Evolutionary conservation across 2,329 filamentous ascomycete species (phyloP), one percentile per base, ranked within the genome.

Genomic region (Fusarium chaquense): DNA sequence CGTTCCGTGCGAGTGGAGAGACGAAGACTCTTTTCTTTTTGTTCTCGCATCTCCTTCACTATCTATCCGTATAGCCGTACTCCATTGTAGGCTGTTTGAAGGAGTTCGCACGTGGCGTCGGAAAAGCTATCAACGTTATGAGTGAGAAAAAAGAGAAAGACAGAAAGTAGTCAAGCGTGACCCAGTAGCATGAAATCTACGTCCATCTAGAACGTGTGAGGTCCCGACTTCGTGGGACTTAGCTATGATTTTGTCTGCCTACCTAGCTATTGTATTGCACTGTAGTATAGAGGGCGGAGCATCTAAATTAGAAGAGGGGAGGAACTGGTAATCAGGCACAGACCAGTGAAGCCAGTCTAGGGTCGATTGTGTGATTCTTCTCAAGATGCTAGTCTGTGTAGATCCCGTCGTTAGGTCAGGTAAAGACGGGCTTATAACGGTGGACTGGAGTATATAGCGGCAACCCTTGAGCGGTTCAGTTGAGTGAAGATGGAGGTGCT

Each of bases 351-450:
- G 20, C 20, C 43, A 55, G 43, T 55, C 35, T 26, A 62, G 64
- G 40, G 30, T 58, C 58, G 61, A 63, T 65, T 50, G 13, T 52
- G 36, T 44, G 43, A 57, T 50, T 58, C 33, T n/a, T 38, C 57
- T 55, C n/a, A 45, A 60, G 40, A 62, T 62, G 33, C 59, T 62
- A 55, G 44, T 41, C 32, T 33, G 46, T 63, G 51, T n/a, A 50
- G 41, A 46, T 58, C 54, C 35, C 20, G 40, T 57, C 49, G 32
- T 53, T 61, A 67, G 60, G 58, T 68, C 65, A 60, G 65, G 45
- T 58, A 47, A 46, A 46, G 51, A 43, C 46, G 24, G 26, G 51
- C 51, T 57, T 56, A 46, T 46, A 66, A 62, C 62, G 62, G 63
- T 67, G 63, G 38, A 45, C 53, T 45, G 36, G 26, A 59, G 54